Evolutionary conservation across 768 basidiomycete genomes (phyloP), one percentile per base, ranked within the genome.

Genomic region (Tylopilus rubrobrunneus): DNA sequence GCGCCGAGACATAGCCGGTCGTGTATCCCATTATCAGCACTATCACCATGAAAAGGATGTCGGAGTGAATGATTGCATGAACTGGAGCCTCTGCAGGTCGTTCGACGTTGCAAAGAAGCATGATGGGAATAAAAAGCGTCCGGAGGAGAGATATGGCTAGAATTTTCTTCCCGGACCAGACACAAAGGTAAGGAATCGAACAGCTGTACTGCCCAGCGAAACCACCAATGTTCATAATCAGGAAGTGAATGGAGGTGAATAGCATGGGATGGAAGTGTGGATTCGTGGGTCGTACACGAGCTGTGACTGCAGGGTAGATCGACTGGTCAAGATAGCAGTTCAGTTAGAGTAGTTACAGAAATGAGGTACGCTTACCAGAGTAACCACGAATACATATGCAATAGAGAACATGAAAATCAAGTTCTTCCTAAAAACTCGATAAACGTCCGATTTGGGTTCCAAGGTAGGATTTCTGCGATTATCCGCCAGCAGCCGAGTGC

Each of bases 1-100:
- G 59, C 54, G 85, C 87, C 8, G 83, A 81, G 25, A 92, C 71
- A 63, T 89, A 92, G 40, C 92, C 93, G 58, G 88, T 92, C 8
- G 86, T 80, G 45, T 82, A 63, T 11, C 89, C 90, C 62, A 92
- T 89, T 2, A 69, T 50, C 50, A 88, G 73, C 14, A 94, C 68
- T 43, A 93, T 78, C 23, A 82, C 34, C 80, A 93, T 83, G 73
- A 85, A 95, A 4, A 85, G 46, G 31, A 81, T 46, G 62, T 94
- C 92, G 4, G 90, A 92, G 68, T 74, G 85, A 76, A 94, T 85
- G 53, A 85, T 60, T 7, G 55, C 50, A 44, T 53, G 46, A 6
- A 70, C 60, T 14, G 66, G 61, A 7, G 67, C 42, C 23, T 63
- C 52, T 1, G 72, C 56, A 39, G 74, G 73, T 44, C 78, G 79